Base-by-base conservation (phyloP, 2,329 filamentous ascomycete genomes). In the Exophiala alcalophila region DNA sequence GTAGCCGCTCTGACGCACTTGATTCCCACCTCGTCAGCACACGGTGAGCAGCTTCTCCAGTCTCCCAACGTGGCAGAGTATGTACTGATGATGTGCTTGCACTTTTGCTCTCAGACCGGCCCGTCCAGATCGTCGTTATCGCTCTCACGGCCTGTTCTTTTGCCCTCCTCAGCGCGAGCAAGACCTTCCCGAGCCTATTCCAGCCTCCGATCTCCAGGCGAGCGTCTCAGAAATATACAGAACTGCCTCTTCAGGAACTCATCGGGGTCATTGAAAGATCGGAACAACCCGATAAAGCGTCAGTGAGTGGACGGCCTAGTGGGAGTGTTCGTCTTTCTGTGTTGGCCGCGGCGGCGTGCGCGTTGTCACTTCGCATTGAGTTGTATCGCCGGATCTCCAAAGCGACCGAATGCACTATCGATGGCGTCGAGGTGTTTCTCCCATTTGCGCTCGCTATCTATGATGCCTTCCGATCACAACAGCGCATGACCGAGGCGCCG, bases 81-180 rank as follows among this genome's bases (percentile, higher is more conserved):
- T n/a, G n/a, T n/a, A n/a, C n/a, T n/a, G n/a, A n/a, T n/a, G n/a
- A n/a, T n/a, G n/a, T n/a, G n/a, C n/a, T n/a, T n/a, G n/a, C n/a
- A n/a, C n/a, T n/a, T n/a, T n/a, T n/a, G n/a, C n/a, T n/a, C 6
- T 20, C 43, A 71, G 73, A 73, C 51, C 68, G 67, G 34, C 71
- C 72, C 3, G 51, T 72, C 10, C 69, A 69, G 50, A 64, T 69
- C 5, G 57, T 62, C 12, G 59, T 69, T 25, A 50, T 70, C 4
- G 55, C 65, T 15, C 68, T 73, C 26, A 61, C 65, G 27, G 56
- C 66, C 16, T 58, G 65, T 7, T 69, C 68, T 6, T 49, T 59
- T 15, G 60, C 57, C 26, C 57, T 72, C 20, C 47, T 71, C 8
- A 55, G 59, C 25, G 49, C 64, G 30, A 65, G 62, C 50, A 61